Conservation (phyloP, 2,329 filamentous ascomycete species). For the Sporothrix pseudoabietina region DNA sequence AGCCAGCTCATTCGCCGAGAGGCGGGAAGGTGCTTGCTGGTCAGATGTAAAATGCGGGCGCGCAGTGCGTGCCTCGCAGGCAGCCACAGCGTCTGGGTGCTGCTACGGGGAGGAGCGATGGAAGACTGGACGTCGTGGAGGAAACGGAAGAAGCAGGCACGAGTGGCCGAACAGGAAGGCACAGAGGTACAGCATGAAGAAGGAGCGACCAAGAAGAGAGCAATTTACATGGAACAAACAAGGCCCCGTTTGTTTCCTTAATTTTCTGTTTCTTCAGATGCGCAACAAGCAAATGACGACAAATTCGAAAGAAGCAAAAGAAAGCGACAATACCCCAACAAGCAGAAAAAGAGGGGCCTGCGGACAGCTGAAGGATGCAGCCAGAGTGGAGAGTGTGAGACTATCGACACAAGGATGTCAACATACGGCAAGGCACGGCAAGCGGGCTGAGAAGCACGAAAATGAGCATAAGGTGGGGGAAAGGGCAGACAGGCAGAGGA, state of each 20-base stretch:
- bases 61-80: slow-evolving; percentile 20
- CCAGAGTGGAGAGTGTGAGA: background rate
- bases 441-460: slow-evolving; percentile 17
- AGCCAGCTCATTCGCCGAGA: slow-evolving; percentile 19
- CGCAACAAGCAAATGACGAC: background rate
- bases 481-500: background rate
- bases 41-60: slow-evolving; percentile 11
- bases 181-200: background rate
- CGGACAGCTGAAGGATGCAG: slow-evolving; percentile 3
- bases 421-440: slow-evolving; percentile 23
- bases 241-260: slow-evolving; percentile 4
- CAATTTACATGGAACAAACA: slow-evolving; percentile 1
- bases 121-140: slow-evolving; percentile 8
- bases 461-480: slow-evolving; percentile 16
- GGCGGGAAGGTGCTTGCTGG: slow-evolving; percentile 23
- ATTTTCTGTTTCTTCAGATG: background rate
- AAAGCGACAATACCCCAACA: slow-evolving; percentile 18
- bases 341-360: slow-evolving; percentile 19
- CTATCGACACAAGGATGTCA: slow-evolving; percentile 12
- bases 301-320: slow-evolving; percentile 9
- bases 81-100: slow-evolving; percentile 19
- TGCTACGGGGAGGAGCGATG: slow-evolving; percentile 17
- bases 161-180: background rate
- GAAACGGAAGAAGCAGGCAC: background rate
- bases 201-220: slow-evolving; percentile 3